These are phyloP conservation scores for Podospora didyma DNA, from an alignment of 495 filamentous ascomycete species.

Conservation along the genomic window DNA sequence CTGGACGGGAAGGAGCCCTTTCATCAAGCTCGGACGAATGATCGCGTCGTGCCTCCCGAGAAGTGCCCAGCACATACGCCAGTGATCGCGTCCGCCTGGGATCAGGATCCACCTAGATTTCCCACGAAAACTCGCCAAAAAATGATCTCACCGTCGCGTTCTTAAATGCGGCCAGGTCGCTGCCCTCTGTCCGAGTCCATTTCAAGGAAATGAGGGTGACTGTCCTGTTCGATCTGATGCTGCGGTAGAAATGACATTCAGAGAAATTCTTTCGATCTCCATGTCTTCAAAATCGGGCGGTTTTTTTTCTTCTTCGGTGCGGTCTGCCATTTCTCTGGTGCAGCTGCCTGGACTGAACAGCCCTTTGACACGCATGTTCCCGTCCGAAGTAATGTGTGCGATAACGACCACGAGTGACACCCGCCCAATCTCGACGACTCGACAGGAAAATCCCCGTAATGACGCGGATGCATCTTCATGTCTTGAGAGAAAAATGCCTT, in stretches of 20 bases:
- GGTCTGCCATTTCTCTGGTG: too few species aligned
- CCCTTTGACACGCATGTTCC: neutral
- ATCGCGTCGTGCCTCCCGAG: constrained; percentile 13
- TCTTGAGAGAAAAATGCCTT: neutral
- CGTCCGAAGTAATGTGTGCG: neutral
- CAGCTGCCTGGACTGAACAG: too few species aligned
- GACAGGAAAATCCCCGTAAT: neutral
- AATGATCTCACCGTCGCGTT: constrained; percentile 2
- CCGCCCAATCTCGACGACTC: neutral
- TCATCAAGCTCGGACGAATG: constrained; percentile 11
- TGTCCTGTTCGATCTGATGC: too few species aligned
- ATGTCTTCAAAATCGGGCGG: too few species aligned
- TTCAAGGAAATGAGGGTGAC: neutral
- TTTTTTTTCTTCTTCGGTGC: too few species aligned
- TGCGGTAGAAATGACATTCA: too few species aligned
- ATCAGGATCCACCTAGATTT: neutral
- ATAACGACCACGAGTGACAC: neutral
- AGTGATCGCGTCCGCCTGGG: neutral
- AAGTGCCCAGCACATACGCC: constrained; percentile 6
- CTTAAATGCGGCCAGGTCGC: neutral
- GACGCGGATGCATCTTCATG: neutral
- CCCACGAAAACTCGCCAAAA: constrained; percentile 4
- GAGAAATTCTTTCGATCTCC: too few species aligned
- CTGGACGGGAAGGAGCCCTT: constrained; percentile 4
- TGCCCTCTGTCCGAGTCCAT: neutral